Conservation (phyloP, 352 stramenopile genomes). For the Albugo laibachii region DNA sequence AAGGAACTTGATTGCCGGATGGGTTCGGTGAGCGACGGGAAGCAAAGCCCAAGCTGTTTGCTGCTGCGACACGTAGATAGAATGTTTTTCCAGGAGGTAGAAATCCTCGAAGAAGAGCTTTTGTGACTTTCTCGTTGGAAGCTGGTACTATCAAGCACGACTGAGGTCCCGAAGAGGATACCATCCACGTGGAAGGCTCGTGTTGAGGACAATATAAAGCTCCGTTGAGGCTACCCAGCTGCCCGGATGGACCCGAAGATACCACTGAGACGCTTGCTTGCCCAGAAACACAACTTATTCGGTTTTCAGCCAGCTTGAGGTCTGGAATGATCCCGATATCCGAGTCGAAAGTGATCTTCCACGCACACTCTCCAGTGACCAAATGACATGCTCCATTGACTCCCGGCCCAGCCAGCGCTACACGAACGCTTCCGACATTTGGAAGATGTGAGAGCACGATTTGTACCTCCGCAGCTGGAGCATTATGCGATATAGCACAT, state of each 20-base stretch:
- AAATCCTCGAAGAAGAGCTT: not conserved
- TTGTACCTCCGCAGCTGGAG: conserved; percentile 32
- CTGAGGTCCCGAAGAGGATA: not conserved
- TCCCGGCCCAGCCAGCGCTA: conserved; percentile 21
- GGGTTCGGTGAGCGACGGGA: conserved; percentile 32
- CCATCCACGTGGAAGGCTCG: conserved; percentile 1
- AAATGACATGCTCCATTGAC: conserved; percentile 9
- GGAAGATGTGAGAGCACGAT: conserved; percentile 82
- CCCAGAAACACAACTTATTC: conserved; percentile 7
- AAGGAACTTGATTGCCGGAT: conserved; percentile 34
- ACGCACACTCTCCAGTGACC: conserved; percentile 27
- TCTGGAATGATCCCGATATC: conserved; percentile 31
- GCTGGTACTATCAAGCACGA: too few relatives aligned
- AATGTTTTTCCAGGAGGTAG: conserved; percentile 38
- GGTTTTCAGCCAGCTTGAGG: conserved; percentile 22
- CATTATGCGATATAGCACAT: conserved; percentile 48
- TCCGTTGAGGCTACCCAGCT: conserved; percentile 16
- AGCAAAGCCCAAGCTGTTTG: conserved; percentile 40
- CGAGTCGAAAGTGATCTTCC: conserved; percentile 59
- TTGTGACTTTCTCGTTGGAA: not conserved
- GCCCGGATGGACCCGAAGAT: conserved; percentile 10
- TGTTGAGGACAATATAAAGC: conserved; percentile 25
- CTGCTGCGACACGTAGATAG: conserved; percentile 47
- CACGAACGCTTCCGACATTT: conserved; percentile 83
- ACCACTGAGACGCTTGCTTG: too few relatives aligned